Evolutionary conservation across 169 alveolate genomes (phyloP).

Genomic region (Besnoitia besnoiti): DNA sequence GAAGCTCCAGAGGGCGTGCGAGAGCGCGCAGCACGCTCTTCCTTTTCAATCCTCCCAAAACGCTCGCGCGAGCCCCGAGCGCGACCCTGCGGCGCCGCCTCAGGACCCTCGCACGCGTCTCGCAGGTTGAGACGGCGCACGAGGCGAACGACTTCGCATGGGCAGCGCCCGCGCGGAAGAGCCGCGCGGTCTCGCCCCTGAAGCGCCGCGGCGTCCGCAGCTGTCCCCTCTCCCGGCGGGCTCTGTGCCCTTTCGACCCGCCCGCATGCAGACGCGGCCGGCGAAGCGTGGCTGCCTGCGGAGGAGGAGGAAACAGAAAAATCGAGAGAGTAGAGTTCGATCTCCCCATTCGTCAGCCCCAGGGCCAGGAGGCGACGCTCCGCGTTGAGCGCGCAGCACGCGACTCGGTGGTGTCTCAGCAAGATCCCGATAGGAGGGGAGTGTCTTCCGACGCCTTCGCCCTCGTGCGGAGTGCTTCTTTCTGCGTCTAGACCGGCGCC

Average conservation of each 20-base stretch:
- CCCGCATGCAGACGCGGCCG: neutral
- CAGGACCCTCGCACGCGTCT: neutral
- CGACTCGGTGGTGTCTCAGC: slow-evolving; percentile 33
- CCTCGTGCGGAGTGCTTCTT: neutral
- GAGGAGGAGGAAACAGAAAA: neutral
- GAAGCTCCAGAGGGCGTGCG: neutral
- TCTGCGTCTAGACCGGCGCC: too few relatives aligned
- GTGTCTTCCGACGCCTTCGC: neutral
- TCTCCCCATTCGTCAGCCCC: slow-evolving; percentile 44
- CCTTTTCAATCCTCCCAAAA: too few relatives aligned
- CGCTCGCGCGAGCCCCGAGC: too few relatives aligned
- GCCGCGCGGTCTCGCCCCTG: neutral
- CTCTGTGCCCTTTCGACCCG: too few relatives aligned
- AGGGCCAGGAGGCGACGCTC: slow-evolving; percentile 50
- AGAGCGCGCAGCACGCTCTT: neutral
- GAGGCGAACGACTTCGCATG: neutral
- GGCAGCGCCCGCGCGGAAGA: neutral
- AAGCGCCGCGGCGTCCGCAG: neutral
- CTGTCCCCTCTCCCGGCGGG: too few relatives aligned
- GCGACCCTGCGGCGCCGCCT: neutral
- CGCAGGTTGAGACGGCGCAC: neutral
- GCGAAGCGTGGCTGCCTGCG: neutral
- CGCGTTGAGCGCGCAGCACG: slow-evolving; percentile 61
- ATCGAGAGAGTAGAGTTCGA: slow-evolving; percentile 50
- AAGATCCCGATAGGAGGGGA: slow-evolving; percentile 27